Evolutionary conservation across 805 yeast species (phyloP), one percentile per base, ranked within the genome.

Genomic region (Nakazawaea anatomiae): DNA sequence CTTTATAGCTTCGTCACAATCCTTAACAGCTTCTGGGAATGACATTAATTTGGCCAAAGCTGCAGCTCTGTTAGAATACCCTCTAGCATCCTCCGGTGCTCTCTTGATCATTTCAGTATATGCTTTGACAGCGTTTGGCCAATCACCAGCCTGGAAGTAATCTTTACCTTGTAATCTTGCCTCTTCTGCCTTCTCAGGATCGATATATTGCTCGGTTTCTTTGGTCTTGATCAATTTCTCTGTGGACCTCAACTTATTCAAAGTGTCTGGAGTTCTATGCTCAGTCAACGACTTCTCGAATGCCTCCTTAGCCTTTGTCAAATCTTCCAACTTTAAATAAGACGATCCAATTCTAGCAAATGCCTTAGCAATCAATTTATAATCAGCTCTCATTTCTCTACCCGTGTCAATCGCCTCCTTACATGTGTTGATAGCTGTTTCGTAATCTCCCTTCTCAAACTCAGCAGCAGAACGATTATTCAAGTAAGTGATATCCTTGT

Each of bases 391-490:
- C 67, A 77, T 61, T 59, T 85, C 92, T 72, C 96, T 82, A 57
- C 97, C 97, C 66, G 87, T 83, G 41, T 89, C 97, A 55, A 92
- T 79, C 29, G 99, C 98, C 46, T 71, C 70, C 59, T 80, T 72
- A 67, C 97, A 85, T 4, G 97, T 89, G 53, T 76, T 70, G 57
- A 94, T 87, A 40, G 96, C 91, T 9, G 83, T 70, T 52, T 90
- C 96, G 62, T 79, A 87, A 63, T 90, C 97, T 55, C 94, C 96
- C 68, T 91, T 89, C 72, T 94, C 99, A 64, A 71, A 94, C 71
- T 94, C 96, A 35, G 99, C 99, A 52, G 99, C 98, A 39, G 99
- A 94, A 62, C 95, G 83, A 76, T 94, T 94, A 75, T 95, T 94
- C 66, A 94, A 77, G 66, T 87, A 94, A 0, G 98, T 92, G 62